A percentile compares a stretch with the other conserved stretches of the same genome.
These are phyloP conservation scores for Uronychia setigera DNA, from an alignment of 73 alveolate genomes.

Conservation along the genomic window DNA sequence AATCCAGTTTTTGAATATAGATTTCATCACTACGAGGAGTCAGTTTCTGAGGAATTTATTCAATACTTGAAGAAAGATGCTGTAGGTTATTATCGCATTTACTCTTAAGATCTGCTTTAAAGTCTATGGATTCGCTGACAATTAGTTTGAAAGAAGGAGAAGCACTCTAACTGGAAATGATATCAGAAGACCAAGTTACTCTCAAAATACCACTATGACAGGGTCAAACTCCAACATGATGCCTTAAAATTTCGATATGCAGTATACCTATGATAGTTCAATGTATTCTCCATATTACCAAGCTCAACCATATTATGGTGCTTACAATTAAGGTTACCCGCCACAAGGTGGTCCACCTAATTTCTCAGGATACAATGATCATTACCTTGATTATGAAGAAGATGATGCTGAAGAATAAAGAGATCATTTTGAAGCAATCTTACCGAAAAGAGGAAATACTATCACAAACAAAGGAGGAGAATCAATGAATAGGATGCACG, in stretches of 20 bases:
- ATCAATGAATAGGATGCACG: neutral
- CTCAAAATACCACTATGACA: neutral
- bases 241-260: neutral
- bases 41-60: constrained; percentile 43
- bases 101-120: constrained; percentile 38
- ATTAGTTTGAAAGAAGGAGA: neutral
- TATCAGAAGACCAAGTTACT: neutral
- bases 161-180: neutral
- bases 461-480: too few relatives aligned
- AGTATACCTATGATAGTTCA: neutral
- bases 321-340: too few relatives aligned
- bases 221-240: neutral
- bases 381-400: neutral
- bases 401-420: too few relatives aligned
- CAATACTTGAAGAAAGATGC: constrained; percentile 72
- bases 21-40: constrained; percentile 54
- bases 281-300: neutral
- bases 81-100: neutral
- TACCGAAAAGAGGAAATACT: neutral
- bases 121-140: constrained; percentile 58
- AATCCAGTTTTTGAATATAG: constrained; percentile 71
- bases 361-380: neutral
- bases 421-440: neutral
- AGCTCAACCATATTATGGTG: too few relatives aligned
- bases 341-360: too few relatives aligned